Percentiles rank a stretch among this genome's conserved stretches.
These are phyloP conservation scores for Primulina tabacum DNA, from an alignment of 257 asterid species.

Conservation along the genomic window DNA sequence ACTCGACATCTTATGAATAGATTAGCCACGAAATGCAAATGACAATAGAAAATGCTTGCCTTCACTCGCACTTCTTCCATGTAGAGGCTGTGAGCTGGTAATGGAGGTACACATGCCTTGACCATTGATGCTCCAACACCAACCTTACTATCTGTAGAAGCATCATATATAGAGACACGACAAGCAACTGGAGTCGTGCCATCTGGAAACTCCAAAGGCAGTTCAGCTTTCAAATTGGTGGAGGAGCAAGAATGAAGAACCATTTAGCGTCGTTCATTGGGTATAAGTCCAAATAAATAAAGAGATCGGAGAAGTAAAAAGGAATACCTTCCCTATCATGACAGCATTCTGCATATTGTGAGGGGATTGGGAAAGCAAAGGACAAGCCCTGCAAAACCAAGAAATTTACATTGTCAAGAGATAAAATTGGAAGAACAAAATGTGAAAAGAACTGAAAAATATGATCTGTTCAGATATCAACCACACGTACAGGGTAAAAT, in stretches of 20 bases:
- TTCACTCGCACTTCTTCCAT: conserved; percentile 84
- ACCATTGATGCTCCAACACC: conserved; percentile 67
- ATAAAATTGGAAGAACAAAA: conserved; percentile 16
- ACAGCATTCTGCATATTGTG: conserved; percentile 67
- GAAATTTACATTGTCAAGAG: conserved; percentile 6
- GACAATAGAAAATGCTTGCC: conserved; percentile 36
- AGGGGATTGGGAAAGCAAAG: conserved; percentile 77
- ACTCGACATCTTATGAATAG: background rate
- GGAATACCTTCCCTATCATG: conserved; percentile 40
- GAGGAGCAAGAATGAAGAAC: conserved; percentile 3
- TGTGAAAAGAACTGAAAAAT: background rate
- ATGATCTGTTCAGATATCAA: conserved; percentile 12
- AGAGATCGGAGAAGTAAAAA: too few species aligned
- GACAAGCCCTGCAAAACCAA: conserved; percentile 67
- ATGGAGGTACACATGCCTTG: conserved; percentile 76
- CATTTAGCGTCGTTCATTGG: conserved; percentile 16
- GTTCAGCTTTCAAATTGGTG: conserved; percentile 47
- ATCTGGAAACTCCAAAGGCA: conserved; percentile 85
- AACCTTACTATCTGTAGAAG: conserved; percentile 63
- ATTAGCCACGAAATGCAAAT: background rate
- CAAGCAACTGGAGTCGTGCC: conserved; percentile 89
- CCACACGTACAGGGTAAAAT: conserved; percentile 70
- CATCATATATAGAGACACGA: conserved; percentile 71
- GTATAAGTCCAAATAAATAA: conserved; percentile 1
- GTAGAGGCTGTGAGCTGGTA: conserved; percentile 72